Conservation (phyloP, 805 yeast genomes). For the Schizosaccharomyces octosporus region DNA sequence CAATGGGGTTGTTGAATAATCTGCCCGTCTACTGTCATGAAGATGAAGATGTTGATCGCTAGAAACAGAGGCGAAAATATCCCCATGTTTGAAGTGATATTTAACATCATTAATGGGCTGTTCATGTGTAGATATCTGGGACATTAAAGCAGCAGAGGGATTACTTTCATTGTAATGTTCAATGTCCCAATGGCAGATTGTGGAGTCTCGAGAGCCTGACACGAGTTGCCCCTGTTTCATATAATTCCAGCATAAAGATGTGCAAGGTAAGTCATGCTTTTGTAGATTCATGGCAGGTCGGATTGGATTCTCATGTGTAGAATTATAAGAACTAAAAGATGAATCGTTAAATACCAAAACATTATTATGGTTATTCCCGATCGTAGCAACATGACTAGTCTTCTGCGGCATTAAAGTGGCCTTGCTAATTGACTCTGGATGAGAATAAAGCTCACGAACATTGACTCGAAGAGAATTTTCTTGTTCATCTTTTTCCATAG, state of each 20-base stretch:
- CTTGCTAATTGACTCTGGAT: neutral
- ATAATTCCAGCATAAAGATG: constrained; percentile 44
- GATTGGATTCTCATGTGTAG: constrained; percentile 8
- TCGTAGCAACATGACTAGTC: constrained; percentile 21
- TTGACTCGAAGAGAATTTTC: neutral
- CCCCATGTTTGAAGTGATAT: constrained; percentile 22
- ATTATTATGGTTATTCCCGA: neutral
- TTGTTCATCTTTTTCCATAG: neutral
- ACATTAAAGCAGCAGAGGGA: constrained; percentile 13
- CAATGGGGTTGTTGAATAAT: constrained; percentile 12
- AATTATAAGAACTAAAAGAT: neutral
- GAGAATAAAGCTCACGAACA: neutral
- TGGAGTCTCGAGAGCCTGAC: constrained; percentile 42
- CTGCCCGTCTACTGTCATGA: constrained; percentile 28
- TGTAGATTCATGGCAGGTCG: constrained; percentile 30
- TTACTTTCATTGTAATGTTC: constrained; percentile 3
- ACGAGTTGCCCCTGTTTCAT: constrained; percentile 20
- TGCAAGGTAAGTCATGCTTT: constrained; percentile 42
- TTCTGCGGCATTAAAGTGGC: constrained; percentile 18
- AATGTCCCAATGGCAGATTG: constrained; percentile 49
- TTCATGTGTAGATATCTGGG: constrained; percentile 25
- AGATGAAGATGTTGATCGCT: constrained; percentile 41
- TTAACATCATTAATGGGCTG: constrained; percentile 44
- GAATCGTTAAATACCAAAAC: neutral
- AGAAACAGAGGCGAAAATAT: constrained; percentile 41